Base-by-base conservation (phyloP, 2,329 filamentous ascomycete species). In the Stemphylium vesicarium region DNA sequence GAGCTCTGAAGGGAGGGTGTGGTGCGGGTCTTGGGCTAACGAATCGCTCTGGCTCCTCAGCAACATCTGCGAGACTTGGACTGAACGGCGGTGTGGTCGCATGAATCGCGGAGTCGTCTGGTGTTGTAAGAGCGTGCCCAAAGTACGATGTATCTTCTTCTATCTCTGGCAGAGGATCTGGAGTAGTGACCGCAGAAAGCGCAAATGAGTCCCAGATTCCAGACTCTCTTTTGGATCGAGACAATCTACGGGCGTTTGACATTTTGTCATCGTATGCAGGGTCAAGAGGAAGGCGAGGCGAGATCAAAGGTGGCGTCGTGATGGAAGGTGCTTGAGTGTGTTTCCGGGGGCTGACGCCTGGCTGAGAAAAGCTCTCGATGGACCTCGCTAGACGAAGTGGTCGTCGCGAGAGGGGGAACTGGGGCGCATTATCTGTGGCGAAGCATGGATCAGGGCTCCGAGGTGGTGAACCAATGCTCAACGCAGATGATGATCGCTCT, bases 321-420 rank as follows among this genome's bases (percentile, higher is more conserved):
- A 75, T 73, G 7, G 75, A 75, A 18, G 77, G 75, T 13, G 75
- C 71, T 37, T 73, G 66, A 32, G 69, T 74, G 29, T 75, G 70
- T 24, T 73, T 73, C 29, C 76, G 73, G 56, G 74, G 67, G 56
- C 74, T 77, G 4, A 80, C 70, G 20, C 77, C 79, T 3, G 82
- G 81, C n/a, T 81, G 79, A 22, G 82, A 84, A 64, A 85, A 85
- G 63, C 83, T 84, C 53, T 85, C 82, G 18, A 80, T 74, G 11
- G 74, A 76, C 40, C 74, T 62, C 26, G 62, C 70, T 24, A 66
- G 52, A 4, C 72, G 69, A 31, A 75, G 63, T 7, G 61, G 44
- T 45, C 56, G 63, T 35, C 54, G 42, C n/a, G 58, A 51, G 26
- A 49, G 38, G 22, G 53, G 50, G 4, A 58, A 59, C 12, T 57